A percentile compares a stretch with the other conserved stretches of the same genome.
Evolutionary conservation across 1,284 basidiomycete species (phyloP).

Genomic region (Paramarasmius palmivorus): DNA sequence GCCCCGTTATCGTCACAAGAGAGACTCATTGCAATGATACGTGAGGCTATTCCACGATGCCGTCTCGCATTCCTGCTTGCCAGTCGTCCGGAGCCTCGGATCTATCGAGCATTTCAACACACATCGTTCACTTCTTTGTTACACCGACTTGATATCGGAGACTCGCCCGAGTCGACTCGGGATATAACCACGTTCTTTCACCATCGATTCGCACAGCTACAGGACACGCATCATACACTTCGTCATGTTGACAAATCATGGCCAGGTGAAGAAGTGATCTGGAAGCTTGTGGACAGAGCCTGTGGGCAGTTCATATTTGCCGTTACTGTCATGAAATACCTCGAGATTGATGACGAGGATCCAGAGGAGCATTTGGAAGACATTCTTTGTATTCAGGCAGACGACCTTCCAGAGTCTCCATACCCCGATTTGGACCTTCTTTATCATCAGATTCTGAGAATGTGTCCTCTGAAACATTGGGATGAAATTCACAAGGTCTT

Average conservation of each 20-base stretch:
- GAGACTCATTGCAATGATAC: not conserved
- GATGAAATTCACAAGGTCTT: too few relatives aligned
- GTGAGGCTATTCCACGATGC: too few relatives aligned
- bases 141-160: not conserved
- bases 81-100: conserved; percentile 1
- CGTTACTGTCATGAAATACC: not conserved
- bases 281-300: not conserved
- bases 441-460: not conserved
- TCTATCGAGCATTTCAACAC: not conserved
- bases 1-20: not conserved
- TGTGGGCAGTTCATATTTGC: conserved; percentile 1
- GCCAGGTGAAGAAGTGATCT: not conserved
- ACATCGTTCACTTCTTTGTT: not conserved
- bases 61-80: not conserved
- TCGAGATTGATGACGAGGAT: not conserved
- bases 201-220: not conserved
- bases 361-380: not conserved
- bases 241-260: not conserved
- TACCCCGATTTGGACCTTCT: not conserved
- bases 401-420: not conserved
- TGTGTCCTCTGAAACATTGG: not conserved
- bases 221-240: not conserved
- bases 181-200: not conserved
- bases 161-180: not conserved
- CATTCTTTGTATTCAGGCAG: not conserved